phyloP scores from a whole-genome alignment of 495 filamentous ascomycete genomes.

The Talaromyces borbonicus region DNA sequence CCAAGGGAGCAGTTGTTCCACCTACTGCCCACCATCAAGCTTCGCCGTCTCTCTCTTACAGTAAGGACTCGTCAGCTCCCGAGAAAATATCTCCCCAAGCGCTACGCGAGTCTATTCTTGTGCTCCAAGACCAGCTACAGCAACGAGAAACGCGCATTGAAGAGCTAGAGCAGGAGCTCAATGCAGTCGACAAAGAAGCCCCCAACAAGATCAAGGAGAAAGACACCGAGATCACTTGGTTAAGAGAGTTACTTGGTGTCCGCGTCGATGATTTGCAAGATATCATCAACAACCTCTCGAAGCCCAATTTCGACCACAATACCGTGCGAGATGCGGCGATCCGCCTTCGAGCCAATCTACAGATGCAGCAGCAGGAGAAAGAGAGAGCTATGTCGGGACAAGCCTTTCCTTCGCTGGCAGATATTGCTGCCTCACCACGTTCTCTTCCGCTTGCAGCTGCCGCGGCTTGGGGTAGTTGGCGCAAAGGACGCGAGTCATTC shows the following conservation, averaged over 20 bases:
- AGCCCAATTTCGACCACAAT: conserved; percentile 63
- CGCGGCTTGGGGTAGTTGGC: conserved; percentile 79
- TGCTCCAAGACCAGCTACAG: conserved; percentile 92
- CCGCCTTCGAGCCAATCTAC: conserved; percentile 81
- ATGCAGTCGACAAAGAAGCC: conserved; percentile 58
- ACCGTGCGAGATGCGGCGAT: conserved; percentile 83
- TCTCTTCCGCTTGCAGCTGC: conserved; percentile 72
- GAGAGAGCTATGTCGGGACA: conserved; percentile 54
- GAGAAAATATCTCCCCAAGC: conserved; percentile 91
- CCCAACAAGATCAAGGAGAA: conserved; percentile 74
- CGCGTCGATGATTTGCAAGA: conserved; percentile 86
- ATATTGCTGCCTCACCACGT: conserved; percentile 64
- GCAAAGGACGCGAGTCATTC: conserved; percentile 48
- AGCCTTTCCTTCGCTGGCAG: conserved; percentile 41
- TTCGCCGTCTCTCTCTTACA: conserved; percentile 35
- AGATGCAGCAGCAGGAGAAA: conserved; percentile 94
- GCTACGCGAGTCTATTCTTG: conserved; percentile 88
- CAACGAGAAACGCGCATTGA: conserved; percentile 86
- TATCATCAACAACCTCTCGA: conserved; percentile 69
- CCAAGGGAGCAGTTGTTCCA: conserved; percentile 31
- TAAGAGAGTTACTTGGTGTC: conserved; percentile 85
- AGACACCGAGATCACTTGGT: conserved; percentile 90
- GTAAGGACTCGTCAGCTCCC: conserved; percentile 44
- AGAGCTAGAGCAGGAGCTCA: conserved; percentile 62
- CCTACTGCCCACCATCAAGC: conserved; percentile 24